Evolutionary conservation across 2,329 filamentous ascomycete species (phyloP).

Genomic region (Penicillium sp.): DNA sequence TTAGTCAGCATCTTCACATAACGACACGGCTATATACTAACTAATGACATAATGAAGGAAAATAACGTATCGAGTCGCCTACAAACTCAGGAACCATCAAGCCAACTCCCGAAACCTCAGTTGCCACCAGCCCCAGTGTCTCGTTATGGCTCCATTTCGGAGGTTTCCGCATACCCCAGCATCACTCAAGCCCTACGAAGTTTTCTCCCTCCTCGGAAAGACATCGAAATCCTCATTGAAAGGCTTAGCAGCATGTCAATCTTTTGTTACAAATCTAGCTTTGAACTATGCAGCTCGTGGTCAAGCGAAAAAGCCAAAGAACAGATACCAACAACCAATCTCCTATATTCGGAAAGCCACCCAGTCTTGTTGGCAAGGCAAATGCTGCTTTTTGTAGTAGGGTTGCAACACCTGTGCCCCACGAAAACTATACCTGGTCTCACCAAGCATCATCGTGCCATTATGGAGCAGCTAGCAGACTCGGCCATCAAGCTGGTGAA

Average conservation of each 20-base stretch:
- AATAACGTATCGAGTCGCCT: background rate
- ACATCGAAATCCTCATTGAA: background rate
- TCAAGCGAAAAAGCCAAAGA: background rate
- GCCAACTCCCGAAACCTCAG: background rate
- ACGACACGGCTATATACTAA: background rate
- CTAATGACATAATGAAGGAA: background rate
- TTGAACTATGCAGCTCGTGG: conserved; percentile 6
- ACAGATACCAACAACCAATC: conserved; percentile 1
- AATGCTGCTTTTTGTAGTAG: conserved; percentile 33
- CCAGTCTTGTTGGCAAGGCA: conserved; percentile 35
- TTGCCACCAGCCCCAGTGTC: background rate
- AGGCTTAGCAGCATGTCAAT: background rate
- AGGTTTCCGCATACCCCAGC: background rate
- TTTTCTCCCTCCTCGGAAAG: background rate
- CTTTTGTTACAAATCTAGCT: conserved; percentile 4
- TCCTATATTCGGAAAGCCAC: conserved; percentile 21
- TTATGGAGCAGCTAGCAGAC: conserved; percentile 6
- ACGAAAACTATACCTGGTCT: conserved; percentile 14
- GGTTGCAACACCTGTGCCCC: conserved; percentile 24
- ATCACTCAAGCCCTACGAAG: background rate
- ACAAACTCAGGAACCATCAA: background rate
- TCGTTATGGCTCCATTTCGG: background rate
- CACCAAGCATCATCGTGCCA: conserved; percentile 27
- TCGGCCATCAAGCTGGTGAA: conserved; percentile 23
- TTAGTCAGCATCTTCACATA: background rate